Evolutionary conservation across 2,329 filamentous ascomycete genomes (phyloP), one percentile per base, ranked within the genome.

Genomic region (Colletotrichum noveboracense): DNA sequence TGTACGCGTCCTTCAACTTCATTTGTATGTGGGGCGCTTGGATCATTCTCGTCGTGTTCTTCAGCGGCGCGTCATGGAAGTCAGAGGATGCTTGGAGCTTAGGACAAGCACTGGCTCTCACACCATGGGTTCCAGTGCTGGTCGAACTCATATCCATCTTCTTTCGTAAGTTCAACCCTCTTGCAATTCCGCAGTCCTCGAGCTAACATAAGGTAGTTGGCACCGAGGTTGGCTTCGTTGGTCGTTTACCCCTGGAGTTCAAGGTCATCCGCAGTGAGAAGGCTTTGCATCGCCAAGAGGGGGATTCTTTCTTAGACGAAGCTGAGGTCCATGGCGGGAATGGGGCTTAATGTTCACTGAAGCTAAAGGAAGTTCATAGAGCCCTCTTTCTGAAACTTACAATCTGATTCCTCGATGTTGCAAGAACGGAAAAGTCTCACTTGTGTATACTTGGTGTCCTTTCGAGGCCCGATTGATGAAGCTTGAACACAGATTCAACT

Each of bases 11-110:
- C 36, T 28, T 26, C 5, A 76, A 76, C 38, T 75, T 73, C 65
- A 48, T 77, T 14, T 69, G 69, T 4, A 65, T 76, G 65, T 77
- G 68, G 76, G 76, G 58, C n/a, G 69, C 55, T 21, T 76, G 28
- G 68, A 30, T 65, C n/a, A 36, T 60, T 5, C 68, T 76, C 16
- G 34, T 68, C 5, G 26, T 34, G 26, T 77, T 67, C 52, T 65
- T 69, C 48, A 38, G 21, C 21, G 43, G 68, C 9, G 52, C 64
- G 13, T 34, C 65, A 10, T 52, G 30, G 34, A 48, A 38, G 13
- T 7, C 68, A 7, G 43, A 56, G 12, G 26, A 68, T 56, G 28
- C 8, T 26, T 76, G 75, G 75, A 68, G 58, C 6, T 32, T 76
- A 10, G 72, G 68, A 4, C 75, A 77, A 52, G 30, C 65, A 13